A percentile compares a stretch with the other conserved stretches of the same genome.
These are phyloP conservation scores for Boletus fagicola DNA, from an alignment of 768 basidiomycete genomes.

Conservation along the genomic window DNA sequence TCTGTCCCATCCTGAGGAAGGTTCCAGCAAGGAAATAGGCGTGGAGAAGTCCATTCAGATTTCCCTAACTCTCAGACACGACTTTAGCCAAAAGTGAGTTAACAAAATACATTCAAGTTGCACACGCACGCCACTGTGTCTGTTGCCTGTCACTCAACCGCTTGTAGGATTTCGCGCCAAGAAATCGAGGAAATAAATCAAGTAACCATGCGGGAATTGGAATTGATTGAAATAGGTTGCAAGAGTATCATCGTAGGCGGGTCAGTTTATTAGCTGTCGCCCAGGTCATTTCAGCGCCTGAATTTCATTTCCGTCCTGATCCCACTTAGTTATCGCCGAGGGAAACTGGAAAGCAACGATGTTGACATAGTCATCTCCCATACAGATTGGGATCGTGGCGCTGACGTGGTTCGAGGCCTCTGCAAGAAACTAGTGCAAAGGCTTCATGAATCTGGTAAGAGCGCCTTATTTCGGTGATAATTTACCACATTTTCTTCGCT, in stretches of 20 bases:
- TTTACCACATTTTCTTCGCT: background rate
- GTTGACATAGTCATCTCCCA: constrained; percentile 90
- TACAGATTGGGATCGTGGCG: constrained; percentile 43
- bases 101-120: background rate
- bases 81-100: constrained; percentile 50
- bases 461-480: background rate
- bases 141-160: background rate
- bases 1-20: constrained; percentile 23
- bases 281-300: background rate
- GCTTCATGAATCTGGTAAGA: constrained; percentile 57
- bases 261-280: constrained; percentile 39
- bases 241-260: constrained; percentile 78
- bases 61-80: constrained; percentile 57
- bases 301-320: background rate
- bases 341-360: constrained; percentile 79
- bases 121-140: background rate
- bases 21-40: constrained; percentile 18
- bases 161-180: constrained; percentile 60
- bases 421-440: constrained; percentile 56
- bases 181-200: constrained; percentile 80
- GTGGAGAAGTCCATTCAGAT: constrained; percentile 49
- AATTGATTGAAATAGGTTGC: constrained; percentile 62
- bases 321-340: constrained; percentile 69
- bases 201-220: constrained; percentile 66
- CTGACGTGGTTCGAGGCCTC: constrained; percentile 55